phyloP scores from a whole-genome alignment of 2,329 filamentous ascomycete genomes.

The Trichoderma asperellum region DNA sequence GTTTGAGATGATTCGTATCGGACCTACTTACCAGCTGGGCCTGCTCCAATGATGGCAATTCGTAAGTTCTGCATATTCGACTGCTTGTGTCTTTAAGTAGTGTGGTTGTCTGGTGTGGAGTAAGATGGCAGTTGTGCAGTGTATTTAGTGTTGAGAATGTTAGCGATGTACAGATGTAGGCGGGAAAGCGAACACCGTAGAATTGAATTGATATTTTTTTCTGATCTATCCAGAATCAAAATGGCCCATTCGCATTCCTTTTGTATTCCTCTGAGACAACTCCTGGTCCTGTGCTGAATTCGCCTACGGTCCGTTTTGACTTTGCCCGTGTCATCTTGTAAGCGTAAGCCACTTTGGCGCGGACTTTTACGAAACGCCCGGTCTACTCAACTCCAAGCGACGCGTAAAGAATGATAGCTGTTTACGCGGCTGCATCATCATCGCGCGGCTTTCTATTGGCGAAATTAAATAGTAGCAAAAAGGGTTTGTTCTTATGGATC shows the following conservation, averaged over 20 bases:
- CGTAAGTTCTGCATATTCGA: constrained; percentile 9
- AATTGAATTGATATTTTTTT: background rate
- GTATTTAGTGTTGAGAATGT: background rate
- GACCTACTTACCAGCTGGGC: constrained; percentile 9
- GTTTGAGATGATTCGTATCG: background rate
- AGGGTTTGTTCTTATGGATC: background rate
- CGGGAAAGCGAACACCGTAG: background rate
- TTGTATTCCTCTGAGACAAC: background rate
- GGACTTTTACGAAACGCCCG: constrained; percentile 17
- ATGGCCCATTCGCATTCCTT: background rate
- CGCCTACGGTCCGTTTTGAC: constrained; percentile 2
- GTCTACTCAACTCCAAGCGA: background rate
- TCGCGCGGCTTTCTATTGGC: background rate
- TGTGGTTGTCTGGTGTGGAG: background rate
- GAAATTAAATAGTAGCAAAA: background rate
- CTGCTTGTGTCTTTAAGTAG: background rate
- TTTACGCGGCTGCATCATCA: background rate
- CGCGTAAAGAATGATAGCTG: background rate
- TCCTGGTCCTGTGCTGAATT: background rate
- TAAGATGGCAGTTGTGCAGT: background rate
- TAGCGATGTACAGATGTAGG: background rate
- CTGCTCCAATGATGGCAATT: constrained; percentile 27
- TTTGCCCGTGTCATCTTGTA: background rate
- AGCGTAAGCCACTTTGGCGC: constrained; percentile 15
- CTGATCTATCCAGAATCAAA: background rate